These are phyloP conservation scores for Cercospora janseana DNA, from an alignment of 2,329 filamentous ascomycete species.

Conservation along the genomic window DNA sequence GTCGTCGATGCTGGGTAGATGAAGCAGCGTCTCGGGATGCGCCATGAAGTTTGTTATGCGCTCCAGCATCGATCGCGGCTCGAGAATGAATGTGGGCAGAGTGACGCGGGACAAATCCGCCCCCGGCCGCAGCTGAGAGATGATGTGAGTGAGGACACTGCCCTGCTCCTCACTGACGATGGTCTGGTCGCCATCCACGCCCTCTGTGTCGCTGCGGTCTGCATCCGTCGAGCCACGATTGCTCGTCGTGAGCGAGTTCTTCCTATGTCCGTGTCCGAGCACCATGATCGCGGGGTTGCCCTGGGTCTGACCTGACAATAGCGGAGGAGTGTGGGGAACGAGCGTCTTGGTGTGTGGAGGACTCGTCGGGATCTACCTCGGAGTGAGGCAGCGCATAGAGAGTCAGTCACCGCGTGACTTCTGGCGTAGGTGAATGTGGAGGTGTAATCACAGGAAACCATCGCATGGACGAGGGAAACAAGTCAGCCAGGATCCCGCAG, in stretches of 20 bases:
- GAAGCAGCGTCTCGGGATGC: conserved; percentile 90
- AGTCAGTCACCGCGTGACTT: too few relatives aligned
- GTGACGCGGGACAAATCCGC: conserved; percentile 93
- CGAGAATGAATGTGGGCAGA: conserved; percentile 94
- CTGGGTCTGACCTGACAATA: conserved; percentile 4
- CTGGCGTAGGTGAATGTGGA: conserved; percentile 4
- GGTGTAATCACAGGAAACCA: conserved; percentile 1
- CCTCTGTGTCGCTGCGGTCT: conserved; percentile 40
- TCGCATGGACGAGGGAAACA: background rate
- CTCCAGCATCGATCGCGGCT: conserved; percentile 96
- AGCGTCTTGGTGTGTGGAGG: background rate
- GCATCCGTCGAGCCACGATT: conserved; percentile 46
- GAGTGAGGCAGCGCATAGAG: background rate
- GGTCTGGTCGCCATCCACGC: conserved; percentile 55
- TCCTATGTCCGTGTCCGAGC: conserved; percentile 51
- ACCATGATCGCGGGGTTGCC: conserved; percentile 41
- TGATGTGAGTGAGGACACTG: conserved; percentile 95
- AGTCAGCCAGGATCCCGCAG: conserved; percentile 6
- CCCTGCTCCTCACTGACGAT: conserved; percentile 89
- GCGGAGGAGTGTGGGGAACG: conserved; percentile 1
- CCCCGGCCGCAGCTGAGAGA: conserved; percentile 91
- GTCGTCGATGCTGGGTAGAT: conserved; percentile 83
- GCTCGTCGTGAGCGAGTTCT: conserved; percentile 45
- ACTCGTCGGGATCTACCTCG: background rate
- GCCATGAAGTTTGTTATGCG: conserved; percentile 99